phyloP scores from a whole-genome alignment of 2,329 filamentous ascomycete genomes.

The Aspergillus jensenii region DNA sequence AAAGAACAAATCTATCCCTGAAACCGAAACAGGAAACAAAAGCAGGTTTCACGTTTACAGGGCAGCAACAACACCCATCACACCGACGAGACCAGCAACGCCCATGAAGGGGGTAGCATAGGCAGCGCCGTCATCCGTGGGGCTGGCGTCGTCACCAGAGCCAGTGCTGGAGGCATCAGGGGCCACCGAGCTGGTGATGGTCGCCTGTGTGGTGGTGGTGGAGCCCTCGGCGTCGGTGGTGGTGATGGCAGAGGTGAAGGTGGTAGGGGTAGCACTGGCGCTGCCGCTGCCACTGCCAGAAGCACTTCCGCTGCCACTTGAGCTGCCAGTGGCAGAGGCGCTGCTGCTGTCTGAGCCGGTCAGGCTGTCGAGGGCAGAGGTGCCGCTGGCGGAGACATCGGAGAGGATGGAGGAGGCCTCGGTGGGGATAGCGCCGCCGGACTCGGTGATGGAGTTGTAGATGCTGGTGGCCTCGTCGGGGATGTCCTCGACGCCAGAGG shows the following conservation, averaged over 20 bases:
- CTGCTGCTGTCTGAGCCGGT: slow-evolving; percentile 12
- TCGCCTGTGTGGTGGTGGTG: slow-evolving; percentile 20
- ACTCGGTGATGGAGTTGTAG: slow-evolving; percentile 2
- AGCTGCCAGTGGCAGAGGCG: background rate
- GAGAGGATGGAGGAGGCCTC: slow-evolving; percentile 15
- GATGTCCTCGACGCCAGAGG: background rate
- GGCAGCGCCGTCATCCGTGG: slow-evolving; percentile 19
- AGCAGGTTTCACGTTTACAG: slow-evolving; percentile 18
- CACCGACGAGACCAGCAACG: slow-evolving; percentile 27
- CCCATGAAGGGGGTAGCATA: slow-evolving; percentile 18
- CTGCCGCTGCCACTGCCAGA: too few relatives aligned
- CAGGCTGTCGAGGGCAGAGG: slow-evolving; percentile 5
- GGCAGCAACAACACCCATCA: slow-evolving; percentile 31
- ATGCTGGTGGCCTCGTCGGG: background rate
- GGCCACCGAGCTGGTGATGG: slow-evolving; percentile 13
- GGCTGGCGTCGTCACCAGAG: slow-evolving; percentile 6
- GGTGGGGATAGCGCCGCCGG: slow-evolving; percentile 10
- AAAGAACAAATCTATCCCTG: too few relatives aligned
- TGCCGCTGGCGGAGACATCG: slow-evolving; percentile 11
- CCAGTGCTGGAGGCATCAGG: background rate
- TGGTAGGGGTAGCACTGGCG: too few relatives aligned
- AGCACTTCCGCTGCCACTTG: too few relatives aligned
- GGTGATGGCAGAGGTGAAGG: background rate
- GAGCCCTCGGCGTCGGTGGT: slow-evolving; percentile 2
- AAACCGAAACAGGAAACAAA: too few relatives aligned